Evolutionary conservation across 495 filamentous ascomycete genomes (phyloP), one percentile per base, ranked within the genome.

Genomic region (Alectoria sarmentosa): DNA sequence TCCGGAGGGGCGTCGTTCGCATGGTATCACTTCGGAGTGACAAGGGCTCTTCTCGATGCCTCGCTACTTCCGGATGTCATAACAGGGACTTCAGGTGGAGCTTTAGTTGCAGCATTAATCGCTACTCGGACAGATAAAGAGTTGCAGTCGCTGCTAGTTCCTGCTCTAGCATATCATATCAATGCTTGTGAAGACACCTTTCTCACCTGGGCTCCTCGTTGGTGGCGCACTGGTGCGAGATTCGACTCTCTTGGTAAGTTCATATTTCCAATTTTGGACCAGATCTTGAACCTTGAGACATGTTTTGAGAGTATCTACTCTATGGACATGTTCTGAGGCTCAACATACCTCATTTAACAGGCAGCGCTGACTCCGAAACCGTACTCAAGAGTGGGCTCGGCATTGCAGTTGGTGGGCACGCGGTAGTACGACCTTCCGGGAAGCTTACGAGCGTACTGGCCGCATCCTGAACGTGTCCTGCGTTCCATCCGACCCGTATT

Each of bases 1-100:
- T 95, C 90, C 13, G 94, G 94, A 1, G 94, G 94, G n/a, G 94
- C 93, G 10, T 88, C 88, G 4, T 97, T 98, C 77, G 91, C 94
- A 30, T 98, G 96, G 71, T 44, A 97, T 71, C 94, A 98, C 71
- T 94, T 98, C 62, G 94, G 94, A 2, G 89, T 98, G 8, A 85
- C 92, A 46, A 93, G 91, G 72, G 93, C 93, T 30, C 82, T 98
- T 30, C 82, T 98, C 0, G 94, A 97, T 71, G 91, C 91, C 58
- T 82, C 87, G 62, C 80, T 95, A 2, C 75, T 98, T 10, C 95
- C 95, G 0, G 88, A 93, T 65, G 92, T 98, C 70, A 95, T 98
- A 61, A 97, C 94, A 3, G 94, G 94, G 15, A 98, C 94, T 5
- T 94, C 90, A 49, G 94, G 94, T 19, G 94, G 94, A 36, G 95